These are phyloP conservation scores for Aspergillus cristatus DNA, from an alignment of 495 filamentous ascomycete species.

Conservation along the genomic window DNA sequence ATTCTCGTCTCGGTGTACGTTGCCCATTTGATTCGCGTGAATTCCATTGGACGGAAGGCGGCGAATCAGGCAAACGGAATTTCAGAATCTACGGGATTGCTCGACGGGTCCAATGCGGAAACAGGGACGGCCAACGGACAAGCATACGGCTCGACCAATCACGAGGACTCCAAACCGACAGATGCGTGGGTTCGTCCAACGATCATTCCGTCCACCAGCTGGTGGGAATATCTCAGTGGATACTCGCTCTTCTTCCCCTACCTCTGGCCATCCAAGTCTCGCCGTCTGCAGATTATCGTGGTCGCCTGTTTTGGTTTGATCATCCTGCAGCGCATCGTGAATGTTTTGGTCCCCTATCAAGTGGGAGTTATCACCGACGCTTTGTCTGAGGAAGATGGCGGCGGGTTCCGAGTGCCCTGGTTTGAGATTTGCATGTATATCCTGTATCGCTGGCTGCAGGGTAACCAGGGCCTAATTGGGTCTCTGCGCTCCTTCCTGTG, in stretches of 20 bases:
- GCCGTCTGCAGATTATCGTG: conserved; percentile 63
- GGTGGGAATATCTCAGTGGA: conserved; percentile 85
- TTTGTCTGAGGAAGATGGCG: conserved; percentile 40
- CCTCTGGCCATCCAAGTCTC: conserved; percentile 78
- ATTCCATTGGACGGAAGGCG: conserved; percentile 16
- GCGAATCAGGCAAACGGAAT: conserved; percentile 20
- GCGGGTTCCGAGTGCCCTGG: conserved; percentile 51
- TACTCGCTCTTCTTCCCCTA: conserved; percentile 91
- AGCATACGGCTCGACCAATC: conserved; percentile 42
- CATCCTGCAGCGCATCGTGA: conserved; percentile 66
- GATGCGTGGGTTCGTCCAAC: conserved; percentile 58
- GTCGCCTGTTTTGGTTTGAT: conserved; percentile 70
- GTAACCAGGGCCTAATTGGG: conserved; percentile 74
- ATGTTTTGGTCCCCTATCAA: conserved; percentile 71
- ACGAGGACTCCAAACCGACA: conserved; percentile 29
- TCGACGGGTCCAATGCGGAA: conserved; percentile 31
- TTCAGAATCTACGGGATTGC: conserved; percentile 48
- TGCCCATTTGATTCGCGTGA: conserved; percentile 37
- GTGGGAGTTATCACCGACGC: conserved; percentile 63
- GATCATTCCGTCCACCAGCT: conserved; percentile 57
- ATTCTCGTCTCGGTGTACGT: conserved; percentile 51
- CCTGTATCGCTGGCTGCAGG: conserved; percentile 75
- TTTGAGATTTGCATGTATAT: conserved; percentile 68
- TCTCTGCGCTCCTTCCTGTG: conserved; percentile 75
- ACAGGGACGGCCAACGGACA: conserved; percentile 39